phyloP scores from a whole-genome alignment of 768 basidiomycete genomes.

The Amanita thiersii region DNA sequence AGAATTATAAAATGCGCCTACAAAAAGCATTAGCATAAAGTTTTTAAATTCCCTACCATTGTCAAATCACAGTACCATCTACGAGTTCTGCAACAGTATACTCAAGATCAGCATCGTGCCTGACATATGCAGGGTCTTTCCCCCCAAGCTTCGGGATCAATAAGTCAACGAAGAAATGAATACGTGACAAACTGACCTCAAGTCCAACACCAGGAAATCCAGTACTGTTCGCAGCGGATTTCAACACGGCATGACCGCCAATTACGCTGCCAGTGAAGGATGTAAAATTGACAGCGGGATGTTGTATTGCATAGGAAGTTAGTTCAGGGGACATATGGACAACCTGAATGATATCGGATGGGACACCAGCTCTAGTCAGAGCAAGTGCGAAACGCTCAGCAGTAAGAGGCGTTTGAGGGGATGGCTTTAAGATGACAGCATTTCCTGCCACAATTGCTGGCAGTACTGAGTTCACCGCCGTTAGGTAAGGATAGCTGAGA shows the following conservation, averaged over 20 bases:
- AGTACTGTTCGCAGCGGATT: constrained; percentile 51
- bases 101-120: constrained; percentile 75
- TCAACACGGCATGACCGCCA: constrained; percentile 68
- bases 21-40: neutral
- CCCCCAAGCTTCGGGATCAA: constrained; percentile 68
- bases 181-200: constrained; percentile 48
- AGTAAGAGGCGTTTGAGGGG: constrained; percentile 89
- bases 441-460: constrained; percentile 91
- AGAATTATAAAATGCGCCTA: constrained; percentile 93
- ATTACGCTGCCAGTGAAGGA: constrained; percentile 84
- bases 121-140: constrained; percentile 96
- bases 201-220: constrained; percentile 85
- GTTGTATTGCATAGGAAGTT: constrained; percentile 51
- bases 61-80: no score
- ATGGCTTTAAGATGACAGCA: constrained; percentile 87
- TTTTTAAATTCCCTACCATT: constrained; percentile 39
- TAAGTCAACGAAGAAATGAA: neutral
- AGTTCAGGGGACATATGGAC: constrained; percentile 64
- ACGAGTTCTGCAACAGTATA: constrained; percentile 84
- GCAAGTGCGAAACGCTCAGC: constrained; percentile 75
- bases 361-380: constrained; percentile 71
- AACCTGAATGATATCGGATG: constrained; percentile 64
- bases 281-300: constrained; percentile 69
- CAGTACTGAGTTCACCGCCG: constrained; percentile 84
- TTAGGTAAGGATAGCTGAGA: constrained; percentile 79